These are phyloP conservation scores for Aspergillus ruber DNA, from an alignment of 2,329 filamentous ascomycete species.

Conservation along the genomic window DNA sequence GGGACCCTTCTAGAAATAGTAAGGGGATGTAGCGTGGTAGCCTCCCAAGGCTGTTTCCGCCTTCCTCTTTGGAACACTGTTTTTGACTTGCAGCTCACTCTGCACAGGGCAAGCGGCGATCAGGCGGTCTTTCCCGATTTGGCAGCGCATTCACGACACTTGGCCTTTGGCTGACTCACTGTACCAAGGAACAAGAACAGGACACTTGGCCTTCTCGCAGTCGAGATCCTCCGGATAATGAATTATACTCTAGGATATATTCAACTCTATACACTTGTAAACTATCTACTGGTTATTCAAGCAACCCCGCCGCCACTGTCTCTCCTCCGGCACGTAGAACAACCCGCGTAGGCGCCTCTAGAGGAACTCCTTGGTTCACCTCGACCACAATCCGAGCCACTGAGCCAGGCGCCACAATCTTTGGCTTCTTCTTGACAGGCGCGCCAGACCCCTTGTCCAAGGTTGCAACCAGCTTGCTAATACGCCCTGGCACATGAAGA, in stretches of 20 bases:
- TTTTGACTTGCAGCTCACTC: no score
- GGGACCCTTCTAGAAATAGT: no score
- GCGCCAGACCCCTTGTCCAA: slow-evolving; percentile 73
- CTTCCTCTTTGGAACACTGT: no score
- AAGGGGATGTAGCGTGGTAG: no score
- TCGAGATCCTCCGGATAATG: neutral
- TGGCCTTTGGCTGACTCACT: neutral
- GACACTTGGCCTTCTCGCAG: no score
- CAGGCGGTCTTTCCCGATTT: slow-evolving; percentile 2
- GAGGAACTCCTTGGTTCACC: slow-evolving; percentile 64
- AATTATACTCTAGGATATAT: slow-evolving; percentile 3
- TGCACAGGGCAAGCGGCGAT: neutral
- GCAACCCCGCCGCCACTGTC: slow-evolving; percentile 78
- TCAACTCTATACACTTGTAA: neutral
- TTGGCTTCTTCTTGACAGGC: slow-evolving; percentile 74
- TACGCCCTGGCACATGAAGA: slow-evolving; percentile 68
- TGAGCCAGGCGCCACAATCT: slow-evolving; percentile 70
- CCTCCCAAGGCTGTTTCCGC: no score
- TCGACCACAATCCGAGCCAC: slow-evolving; percentile 73
- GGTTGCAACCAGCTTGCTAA: slow-evolving; percentile 64
- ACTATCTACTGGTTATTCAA: slow-evolving; percentile 49
- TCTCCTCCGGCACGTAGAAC: slow-evolving; percentile 73
- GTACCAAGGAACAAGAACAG: no score
- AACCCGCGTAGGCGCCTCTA: slow-evolving; percentile 74
- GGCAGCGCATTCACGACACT: neutral